A percentile compares a stretch with the other conserved stretches of the same genome.
Conservation (phyloP, 495 filamentous ascomycete genomes). For the Hyaloscypha variabilis region DNA sequence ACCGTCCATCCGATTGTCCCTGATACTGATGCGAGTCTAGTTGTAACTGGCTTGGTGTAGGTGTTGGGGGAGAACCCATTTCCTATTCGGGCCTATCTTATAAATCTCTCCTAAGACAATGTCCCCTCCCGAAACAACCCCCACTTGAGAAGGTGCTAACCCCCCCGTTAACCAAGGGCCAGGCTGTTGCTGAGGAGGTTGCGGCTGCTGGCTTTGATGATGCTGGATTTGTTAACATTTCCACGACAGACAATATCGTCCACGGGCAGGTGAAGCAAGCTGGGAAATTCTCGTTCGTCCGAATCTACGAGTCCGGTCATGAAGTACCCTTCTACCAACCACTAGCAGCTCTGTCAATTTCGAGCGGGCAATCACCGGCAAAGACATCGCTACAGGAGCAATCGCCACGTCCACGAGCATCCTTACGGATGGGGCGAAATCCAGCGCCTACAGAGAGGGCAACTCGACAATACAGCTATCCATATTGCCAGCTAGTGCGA, state of each 20-base stretch:
- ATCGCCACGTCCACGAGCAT: slow-evolving; percentile 36
- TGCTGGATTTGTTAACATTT: slow-evolving; percentile 58
- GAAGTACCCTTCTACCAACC: slow-evolving; percentile 75
- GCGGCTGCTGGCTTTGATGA: slow-evolving; percentile 45
- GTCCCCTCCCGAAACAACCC: no score
- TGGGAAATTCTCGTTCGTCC: slow-evolving; percentile 63
- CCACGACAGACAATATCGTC: slow-evolving; percentile 55
- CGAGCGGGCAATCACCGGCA: slow-evolving; percentile 55
- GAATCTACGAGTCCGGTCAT: slow-evolving; percentile 54
- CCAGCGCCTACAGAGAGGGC: slow-evolving; percentile 59
- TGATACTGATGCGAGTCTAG: not conserved
- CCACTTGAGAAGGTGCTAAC: no score
- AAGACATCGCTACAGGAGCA: slow-evolving; percentile 63
- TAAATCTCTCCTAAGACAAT: no score
- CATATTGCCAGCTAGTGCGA: slow-evolving; percentile 49
- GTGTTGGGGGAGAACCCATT: no score
- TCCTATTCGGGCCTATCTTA: no score
- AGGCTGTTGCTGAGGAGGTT: slow-evolving; percentile 52
- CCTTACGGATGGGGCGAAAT: slow-evolving; percentile 49
- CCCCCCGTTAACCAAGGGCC: no score
- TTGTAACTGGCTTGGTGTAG: slow-evolving; percentile 47
- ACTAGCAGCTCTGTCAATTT: slow-evolving; percentile 61
- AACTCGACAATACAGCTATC: slow-evolving; percentile 57
- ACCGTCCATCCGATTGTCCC: slow-evolving; percentile 52
- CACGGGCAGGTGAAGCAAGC: slow-evolving; percentile 67